These are phyloP conservation scores for Fusarium sp. DNA, from an alignment of 2,329 filamentous ascomycete species.

Conservation along the genomic window DNA sequence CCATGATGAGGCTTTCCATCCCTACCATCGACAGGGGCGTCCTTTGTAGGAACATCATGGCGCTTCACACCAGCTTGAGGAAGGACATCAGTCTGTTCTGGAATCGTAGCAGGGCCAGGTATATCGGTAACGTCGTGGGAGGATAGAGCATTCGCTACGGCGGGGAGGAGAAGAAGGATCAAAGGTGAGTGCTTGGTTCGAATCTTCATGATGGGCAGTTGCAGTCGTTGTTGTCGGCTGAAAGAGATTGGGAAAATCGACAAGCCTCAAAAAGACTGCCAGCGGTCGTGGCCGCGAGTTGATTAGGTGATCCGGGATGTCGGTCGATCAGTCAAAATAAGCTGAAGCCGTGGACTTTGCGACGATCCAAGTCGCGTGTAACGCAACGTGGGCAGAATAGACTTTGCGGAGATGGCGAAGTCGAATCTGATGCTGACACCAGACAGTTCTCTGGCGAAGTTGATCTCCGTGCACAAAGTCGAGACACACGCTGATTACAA, in stretches of 20 bases:
- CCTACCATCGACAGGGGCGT: conserved; percentile 89
- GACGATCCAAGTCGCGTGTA: conserved; percentile 34
- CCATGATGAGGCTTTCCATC: conserved; percentile 95
- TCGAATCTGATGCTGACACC: conserved; percentile 25
- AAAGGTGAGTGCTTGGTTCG: conserved; percentile 64
- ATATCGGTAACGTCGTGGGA: conserved; percentile 42
- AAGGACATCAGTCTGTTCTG: conserved; percentile 44
- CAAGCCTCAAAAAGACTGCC: conserved; percentile 17
- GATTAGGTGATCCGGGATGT: conserved; percentile 4
- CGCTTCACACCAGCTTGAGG: conserved; percentile 50
- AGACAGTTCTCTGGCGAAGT: conserved; percentile 3
- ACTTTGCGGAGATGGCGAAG: conserved; percentile 22
- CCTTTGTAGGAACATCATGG: conserved; percentile 65
- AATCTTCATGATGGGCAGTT: conserved; percentile 66
- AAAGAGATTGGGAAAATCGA: conserved; percentile 1
- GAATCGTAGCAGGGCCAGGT: conserved; percentile 42
- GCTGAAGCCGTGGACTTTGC: conserved; percentile 22
- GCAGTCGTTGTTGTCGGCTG: conserved; percentile 4
- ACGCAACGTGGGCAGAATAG: conserved; percentile 30
- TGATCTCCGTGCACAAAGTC: not conserved
- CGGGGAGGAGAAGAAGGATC: conserved; percentile 70
- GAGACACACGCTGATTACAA: conserved; percentile 13
- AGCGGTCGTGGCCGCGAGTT: conserved; percentile 25
- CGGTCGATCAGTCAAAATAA: conserved; percentile 4
- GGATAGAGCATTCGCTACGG: conserved; percentile 61